Base-by-base conservation (phyloP, 257 asterid species). In the Voacanga thouarsii region DNA sequence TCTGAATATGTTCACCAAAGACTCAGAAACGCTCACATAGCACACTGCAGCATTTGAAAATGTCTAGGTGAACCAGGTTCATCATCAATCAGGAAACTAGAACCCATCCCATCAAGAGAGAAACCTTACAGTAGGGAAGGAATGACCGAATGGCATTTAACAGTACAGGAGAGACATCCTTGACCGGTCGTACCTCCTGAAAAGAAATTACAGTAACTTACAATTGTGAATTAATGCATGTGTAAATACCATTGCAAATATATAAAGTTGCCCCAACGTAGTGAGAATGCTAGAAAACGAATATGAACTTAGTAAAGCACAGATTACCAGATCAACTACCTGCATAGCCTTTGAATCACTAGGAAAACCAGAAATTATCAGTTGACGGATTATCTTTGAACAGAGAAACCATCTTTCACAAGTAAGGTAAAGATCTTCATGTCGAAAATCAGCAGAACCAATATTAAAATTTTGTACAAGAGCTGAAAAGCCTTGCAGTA, bases 331-430 rank as follows among this genome's bases (percentile, higher is more conserved):
- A 71, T 63, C 50, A 65, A 64, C 75, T 72, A 93, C 99, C 97
- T 93, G 94, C 74, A 96, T 47, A 57, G 92, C 83, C 70, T 83
- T 84, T 49, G 98, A 80, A 87, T 93, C 97, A 82, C 97, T 89
- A 49, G 86, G 90, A 87, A 92, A 93, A 71, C 99, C 99, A 81
- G 95, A 93, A 82, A 90, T 81, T 80, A 93, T 80, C 80, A 96
- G 88, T 78, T 90, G 96, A 39, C 96, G 92, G 56, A 90, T 84
- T 76, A 96, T 93, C 90, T 93, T 96, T 63, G 98, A 96, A 84
- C 98, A 92, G 33, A 96, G 89, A 84, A 92, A 88, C 98, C 99
- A 96, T 89, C 97, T 93, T 86, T 96, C 97, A 65, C 98, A 96
- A 69, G 94, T 90, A 49, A 96, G 85, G 84, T 87, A 90, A 79